Percentiles rank a stretch among this genome's conserved stretches.
Evolutionary conservation across 352 stramenopile species (phyloP).

Genomic region (Lagenidium giganteum): DNA sequence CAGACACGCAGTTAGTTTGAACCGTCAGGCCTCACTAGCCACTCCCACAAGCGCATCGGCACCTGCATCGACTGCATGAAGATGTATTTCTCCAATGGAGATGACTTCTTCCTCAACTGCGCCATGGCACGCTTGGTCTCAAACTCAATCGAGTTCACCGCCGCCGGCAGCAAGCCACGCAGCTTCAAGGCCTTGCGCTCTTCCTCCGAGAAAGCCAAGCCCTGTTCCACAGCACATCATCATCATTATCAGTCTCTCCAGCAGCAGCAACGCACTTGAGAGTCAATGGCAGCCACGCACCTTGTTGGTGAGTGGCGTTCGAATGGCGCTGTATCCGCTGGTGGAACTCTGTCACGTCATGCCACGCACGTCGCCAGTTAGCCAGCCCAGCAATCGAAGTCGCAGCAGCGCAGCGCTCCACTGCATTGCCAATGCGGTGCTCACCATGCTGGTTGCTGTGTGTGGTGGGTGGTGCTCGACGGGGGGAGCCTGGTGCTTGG

Average conservation of each 20-base stretch:
- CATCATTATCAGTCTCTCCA: not conserved
- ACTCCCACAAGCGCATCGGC: no score
- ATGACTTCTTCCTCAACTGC: constrained; percentile 78
- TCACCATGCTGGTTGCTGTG: no score
- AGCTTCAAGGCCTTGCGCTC: constrained; percentile 87
- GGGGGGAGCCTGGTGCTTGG: no score
- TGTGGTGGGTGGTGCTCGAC: no score
- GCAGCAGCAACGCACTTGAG: not conserved
- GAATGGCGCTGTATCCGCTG: constrained; percentile 62
- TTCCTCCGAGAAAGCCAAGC: constrained; percentile 88
- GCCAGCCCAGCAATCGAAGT: no score
- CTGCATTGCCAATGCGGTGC: no score
- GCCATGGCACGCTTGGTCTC: constrained; percentile 87
- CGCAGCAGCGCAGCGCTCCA: no score
- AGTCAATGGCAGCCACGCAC: constrained; percentile 11
- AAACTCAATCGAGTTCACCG: constrained; percentile 74
- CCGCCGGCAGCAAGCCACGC: constrained; percentile 87
- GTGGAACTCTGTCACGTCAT: constrained; percentile 8
- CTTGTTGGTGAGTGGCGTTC: constrained; percentile 91
- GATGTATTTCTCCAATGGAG: constrained; percentile 91
- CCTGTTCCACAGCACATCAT: constrained; percentile 13
- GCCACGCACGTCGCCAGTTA: no score
- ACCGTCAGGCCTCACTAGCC: no score
- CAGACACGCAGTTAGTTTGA: constrained; percentile 6
- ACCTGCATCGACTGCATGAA: constrained; percentile 88